Base-by-base conservation (phyloP, 345 rosid genomes). In the Noccaea bulbosa region DNA sequence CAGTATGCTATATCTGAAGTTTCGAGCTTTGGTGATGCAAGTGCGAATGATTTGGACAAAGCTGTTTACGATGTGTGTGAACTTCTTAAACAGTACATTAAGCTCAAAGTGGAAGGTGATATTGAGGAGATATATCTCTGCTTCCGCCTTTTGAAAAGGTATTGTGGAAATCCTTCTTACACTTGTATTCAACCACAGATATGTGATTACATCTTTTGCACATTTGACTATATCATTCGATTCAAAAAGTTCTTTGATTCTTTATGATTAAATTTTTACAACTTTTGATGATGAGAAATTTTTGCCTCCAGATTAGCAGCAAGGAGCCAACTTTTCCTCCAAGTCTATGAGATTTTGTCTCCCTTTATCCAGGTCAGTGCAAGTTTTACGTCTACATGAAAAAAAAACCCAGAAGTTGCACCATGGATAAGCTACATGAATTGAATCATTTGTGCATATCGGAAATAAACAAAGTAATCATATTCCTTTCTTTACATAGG, bases 61-160 rank as follows among this genome's bases (percentile, higher is more conserved):
- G 83, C 87, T 72, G 65, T 79, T 55, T 12, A 66, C 50, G 73
- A 73, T 73, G 67, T 89, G 37, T 76, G 85, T 66, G 87, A 86
- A 74, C 78, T 93, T 82, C 78, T 89, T 71, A 84, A 78, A 76
- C 83, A 82, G 77, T 93, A 91, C 73, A 77, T 91, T 63, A 73
- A 82, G 38, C 58, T 86, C 76, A 93, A 85, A 78, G 81, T 93
- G 53, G 85, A 77, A 71, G 78, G 64, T 46, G 98, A 93, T 80
- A 79, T 91, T 7, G 96, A 93, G 76, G 97, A 91, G 80, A 80
- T 87, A 54, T 87, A 85, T 78, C 48, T 91, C 67, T 91, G 94
- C 79, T 87, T 89, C 70, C 78, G 86, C 51, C 73, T 89, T 72
- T 82, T 93, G 53, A 80, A 67, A 80, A 93, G 97, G 97, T 93